phyloP scores from a whole-genome alignment of 768 basidiomycete genomes.

The Exidia glandulosa region DNA sequence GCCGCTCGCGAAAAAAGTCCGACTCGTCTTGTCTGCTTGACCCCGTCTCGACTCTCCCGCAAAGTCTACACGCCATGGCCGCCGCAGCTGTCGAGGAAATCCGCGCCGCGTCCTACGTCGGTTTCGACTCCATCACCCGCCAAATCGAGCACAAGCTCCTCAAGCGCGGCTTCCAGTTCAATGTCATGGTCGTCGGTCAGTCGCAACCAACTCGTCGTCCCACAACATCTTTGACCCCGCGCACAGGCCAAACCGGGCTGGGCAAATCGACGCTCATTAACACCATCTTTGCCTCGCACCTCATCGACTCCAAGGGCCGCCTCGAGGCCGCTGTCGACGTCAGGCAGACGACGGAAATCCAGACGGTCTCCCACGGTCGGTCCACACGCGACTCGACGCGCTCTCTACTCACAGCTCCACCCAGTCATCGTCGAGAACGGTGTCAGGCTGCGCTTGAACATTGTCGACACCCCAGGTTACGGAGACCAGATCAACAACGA shows the following conservation, averaged over 20 bases:
- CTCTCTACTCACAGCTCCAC: background rate
- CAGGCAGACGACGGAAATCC: conserved; percentile 94
- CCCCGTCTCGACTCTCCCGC: background rate
- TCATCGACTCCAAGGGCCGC: conserved; percentile 96
- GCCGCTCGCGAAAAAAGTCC: background rate
- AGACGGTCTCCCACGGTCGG: conserved; percentile 86
- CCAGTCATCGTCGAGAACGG: conserved; percentile 93
- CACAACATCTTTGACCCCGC: background rate
- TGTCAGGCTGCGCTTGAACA: conserved; percentile 88
- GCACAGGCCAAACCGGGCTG: conserved; percentile 87
- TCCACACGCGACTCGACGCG: conserved; percentile 8
- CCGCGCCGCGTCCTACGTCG: conserved; percentile 86
- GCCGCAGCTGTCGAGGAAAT: conserved; percentile 60
- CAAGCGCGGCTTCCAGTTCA: conserved; percentile 99
- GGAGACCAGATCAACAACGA: conserved; percentile 99
- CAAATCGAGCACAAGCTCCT: conserved; percentile 99
- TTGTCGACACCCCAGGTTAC: conserved; percentile 97
- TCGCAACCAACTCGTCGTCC: conserved; percentile 6
- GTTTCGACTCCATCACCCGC: conserved; percentile 94
- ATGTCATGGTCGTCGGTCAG: conserved; percentile 89
- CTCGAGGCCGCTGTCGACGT: conserved; percentile 79
- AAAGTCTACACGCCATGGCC: conserved; percentile 20
- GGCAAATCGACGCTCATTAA: conserved; percentile 99
- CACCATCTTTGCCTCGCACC: conserved; percentile 97
- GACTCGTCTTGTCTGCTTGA: background rate